Evolutionary conservation across 768 basidiomycete species (phyloP).

Genomic region (Naganishia onofrii): DNA sequence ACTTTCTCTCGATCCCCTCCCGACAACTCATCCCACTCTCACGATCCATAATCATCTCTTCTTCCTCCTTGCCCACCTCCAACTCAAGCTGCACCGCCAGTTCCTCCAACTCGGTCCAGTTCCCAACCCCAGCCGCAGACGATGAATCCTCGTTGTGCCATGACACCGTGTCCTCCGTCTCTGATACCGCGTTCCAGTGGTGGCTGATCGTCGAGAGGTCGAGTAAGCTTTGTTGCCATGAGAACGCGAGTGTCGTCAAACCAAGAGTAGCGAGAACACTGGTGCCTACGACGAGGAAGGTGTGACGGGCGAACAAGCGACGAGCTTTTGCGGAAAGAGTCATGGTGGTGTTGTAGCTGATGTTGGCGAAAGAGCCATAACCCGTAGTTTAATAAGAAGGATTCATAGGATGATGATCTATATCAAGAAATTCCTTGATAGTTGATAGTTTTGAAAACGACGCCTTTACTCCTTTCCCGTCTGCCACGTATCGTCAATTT

Average conservation of each 20-base stretch:
- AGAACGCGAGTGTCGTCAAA: not conserved
- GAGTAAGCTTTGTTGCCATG: not conserved
- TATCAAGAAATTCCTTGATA: not conserved
- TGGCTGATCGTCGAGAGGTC: not conserved
- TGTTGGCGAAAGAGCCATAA: not conserved
- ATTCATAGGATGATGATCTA: not conserved
- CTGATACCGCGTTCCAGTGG: not conserved
- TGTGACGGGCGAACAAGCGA: not conserved
- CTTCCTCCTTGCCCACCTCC: not conserved
- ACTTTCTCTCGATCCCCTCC: not conserved
- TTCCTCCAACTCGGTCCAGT: not conserved
- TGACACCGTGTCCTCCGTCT: not conserved
- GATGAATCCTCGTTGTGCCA: not conserved
- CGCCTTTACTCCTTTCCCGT: not conserved
- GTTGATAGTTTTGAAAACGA: not conserved
- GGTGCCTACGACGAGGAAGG: not conserved
- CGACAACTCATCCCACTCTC: conserved; percentile 5
- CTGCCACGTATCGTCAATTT: not conserved
- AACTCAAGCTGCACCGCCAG: not conserved
- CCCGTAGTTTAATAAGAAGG: not conserved
- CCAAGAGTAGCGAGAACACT: not conserved
- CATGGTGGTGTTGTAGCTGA: not conserved
- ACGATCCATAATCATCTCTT: not conserved
- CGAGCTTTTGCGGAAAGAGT: not conserved
- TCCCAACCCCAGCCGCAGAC: not conserved